A percentile compares a stretch with the other conserved stretches of the same genome.
Conservation (phyloP, 116 monocot genomes). For the Phalaenopsis hybrid region DNA sequence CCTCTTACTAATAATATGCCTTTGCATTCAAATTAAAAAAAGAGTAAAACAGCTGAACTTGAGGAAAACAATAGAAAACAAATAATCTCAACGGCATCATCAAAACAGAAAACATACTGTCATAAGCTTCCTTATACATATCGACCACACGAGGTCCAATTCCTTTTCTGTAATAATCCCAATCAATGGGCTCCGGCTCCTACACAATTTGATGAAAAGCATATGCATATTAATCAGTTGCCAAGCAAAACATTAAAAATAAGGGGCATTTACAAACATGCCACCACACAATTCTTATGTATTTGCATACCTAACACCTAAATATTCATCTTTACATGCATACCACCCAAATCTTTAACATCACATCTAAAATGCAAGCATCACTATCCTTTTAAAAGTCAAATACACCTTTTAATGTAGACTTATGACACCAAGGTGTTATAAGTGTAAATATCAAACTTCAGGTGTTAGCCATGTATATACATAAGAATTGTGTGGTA, state of each 20-base stretch:
- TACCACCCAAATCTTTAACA: too few relatives aligned
- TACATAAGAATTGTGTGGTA: too few relatives aligned
- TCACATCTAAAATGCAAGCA: too few relatives aligned
- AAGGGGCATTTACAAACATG: too few relatives aligned
- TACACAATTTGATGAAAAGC: conserved; percentile 13
- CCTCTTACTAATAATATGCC: background rate
- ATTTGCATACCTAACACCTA: too few relatives aligned
- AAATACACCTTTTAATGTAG: too few relatives aligned
- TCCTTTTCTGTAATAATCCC: conserved; percentile 89
- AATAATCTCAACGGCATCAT: background rate
- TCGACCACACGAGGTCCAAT: conserved; percentile 81
- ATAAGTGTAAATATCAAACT: too few relatives aligned
- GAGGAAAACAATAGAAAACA: background rate
- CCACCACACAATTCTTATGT: too few relatives aligned
- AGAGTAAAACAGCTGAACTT: background rate
- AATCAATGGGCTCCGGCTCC: conserved; percentile 90
- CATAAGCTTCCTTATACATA: conserved; percentile 92
- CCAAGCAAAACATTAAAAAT: background rate
- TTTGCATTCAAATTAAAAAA: background rate
- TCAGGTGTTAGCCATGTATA: too few relatives aligned
- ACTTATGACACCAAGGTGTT: too few relatives aligned
- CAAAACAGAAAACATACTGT: conserved; percentile 44
- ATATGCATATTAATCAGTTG: background rate
- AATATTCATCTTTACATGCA: too few relatives aligned
- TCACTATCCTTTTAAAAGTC: too few relatives aligned